Conservation (phyloP, 2,329 filamentous ascomycete species). For the Penicillium palitans region DNA sequence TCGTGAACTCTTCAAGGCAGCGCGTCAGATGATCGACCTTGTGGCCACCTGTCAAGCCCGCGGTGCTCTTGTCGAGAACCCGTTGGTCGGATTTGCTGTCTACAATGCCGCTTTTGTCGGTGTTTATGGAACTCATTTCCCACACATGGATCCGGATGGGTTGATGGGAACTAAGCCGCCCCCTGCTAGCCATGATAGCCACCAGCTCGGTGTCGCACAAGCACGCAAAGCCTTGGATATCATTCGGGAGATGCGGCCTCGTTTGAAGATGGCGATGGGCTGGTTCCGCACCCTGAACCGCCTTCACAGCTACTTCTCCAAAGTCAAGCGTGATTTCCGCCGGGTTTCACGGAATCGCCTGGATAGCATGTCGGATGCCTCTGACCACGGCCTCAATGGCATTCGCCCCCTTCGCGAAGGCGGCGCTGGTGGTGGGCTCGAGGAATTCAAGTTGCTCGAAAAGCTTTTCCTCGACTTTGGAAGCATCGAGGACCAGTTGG, state of each 20-base stretch:
- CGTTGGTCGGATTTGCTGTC: constrained; percentile 56
- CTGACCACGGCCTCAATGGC: constrained; percentile 32
- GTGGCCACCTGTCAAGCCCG: constrained; percentile 53
- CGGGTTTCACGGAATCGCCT: constrained; percentile 35
- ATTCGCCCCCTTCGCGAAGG: constrained; percentile 35
- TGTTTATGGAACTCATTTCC: constrained; percentile 56
- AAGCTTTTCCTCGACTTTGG: constrained; percentile 45
- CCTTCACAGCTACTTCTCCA: constrained; percentile 43
- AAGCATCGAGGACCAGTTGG: constrained; percentile 41
- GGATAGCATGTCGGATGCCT: constrained; percentile 32
- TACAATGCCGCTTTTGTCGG: constrained; percentile 55
- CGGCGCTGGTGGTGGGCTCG: constrained; percentile 34
- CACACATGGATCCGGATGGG: constrained; percentile 56
- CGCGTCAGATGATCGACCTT: constrained; percentile 55
- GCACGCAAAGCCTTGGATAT: constrained; percentile 41
- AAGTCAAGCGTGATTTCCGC: constrained; percentile 41
- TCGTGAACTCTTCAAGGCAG: constrained; percentile 53
- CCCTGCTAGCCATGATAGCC: constrained; percentile 27
- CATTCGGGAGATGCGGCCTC: constrained; percentile 43
- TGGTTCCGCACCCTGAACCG: constrained; percentile 49
- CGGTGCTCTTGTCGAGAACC: constrained; percentile 55
- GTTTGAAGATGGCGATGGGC: constrained; percentile 42
- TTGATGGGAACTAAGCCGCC: constrained; percentile 43
- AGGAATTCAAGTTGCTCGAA: constrained; percentile 45
- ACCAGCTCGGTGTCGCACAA: constrained; percentile 35